phyloP scores from a whole-genome alignment of 208 protist genomes.

The Crithidia acanthocephali region DNA sequence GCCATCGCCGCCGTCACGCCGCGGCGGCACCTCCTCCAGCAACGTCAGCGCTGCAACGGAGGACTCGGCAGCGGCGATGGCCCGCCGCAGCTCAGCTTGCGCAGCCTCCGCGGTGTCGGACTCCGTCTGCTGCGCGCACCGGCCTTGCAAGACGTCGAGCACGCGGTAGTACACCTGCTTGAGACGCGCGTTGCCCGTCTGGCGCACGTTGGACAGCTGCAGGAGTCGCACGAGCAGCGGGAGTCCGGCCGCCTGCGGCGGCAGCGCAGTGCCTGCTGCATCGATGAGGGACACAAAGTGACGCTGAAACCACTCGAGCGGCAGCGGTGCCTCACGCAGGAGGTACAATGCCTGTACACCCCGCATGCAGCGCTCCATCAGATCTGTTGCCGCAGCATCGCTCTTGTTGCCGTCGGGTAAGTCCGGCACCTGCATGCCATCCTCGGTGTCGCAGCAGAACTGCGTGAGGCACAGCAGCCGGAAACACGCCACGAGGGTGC shows the following conservation, averaged over 20 bases:
- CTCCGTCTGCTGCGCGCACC: not conserved
- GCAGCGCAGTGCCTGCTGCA: not conserved
- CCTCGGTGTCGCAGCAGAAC: slow-evolving; percentile 27
- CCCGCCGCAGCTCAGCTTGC: slow-evolving; percentile 1
- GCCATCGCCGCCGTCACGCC: too few species aligned
- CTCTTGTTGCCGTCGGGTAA: not conserved
- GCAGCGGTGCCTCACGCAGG: slow-evolving; percentile 41
- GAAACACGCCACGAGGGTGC: slow-evolving; percentile 70
- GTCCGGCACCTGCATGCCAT: not conserved
- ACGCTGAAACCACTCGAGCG: slow-evolving; percentile 56
- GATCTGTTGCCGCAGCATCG: slow-evolving; percentile 13
- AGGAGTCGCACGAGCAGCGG: slow-evolving; percentile 53
- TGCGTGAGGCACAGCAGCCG: slow-evolving; percentile 57
- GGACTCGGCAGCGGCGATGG: not conserved
- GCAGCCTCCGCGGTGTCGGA: not conserved
- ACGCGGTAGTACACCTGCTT: slow-evolving; percentile 56
- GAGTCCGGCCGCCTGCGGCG: slow-evolving; percentile 19
- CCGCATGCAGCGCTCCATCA: slow-evolving; percentile 15
- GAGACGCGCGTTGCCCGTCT: slow-evolving; percentile 34
- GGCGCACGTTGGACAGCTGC: slow-evolving; percentile 42
- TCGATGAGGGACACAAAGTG: slow-evolving; percentile 39
- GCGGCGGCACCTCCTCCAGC: not conserved
- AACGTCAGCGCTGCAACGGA: slow-evolving; percentile 5
- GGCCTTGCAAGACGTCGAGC: slow-evolving; percentile 33
- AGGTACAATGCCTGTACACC: slow-evolving; percentile 39